Evolutionary conservation across 140 eudicot species (phyloP).

Genomic region (Oenanthe javanica): DNA sequence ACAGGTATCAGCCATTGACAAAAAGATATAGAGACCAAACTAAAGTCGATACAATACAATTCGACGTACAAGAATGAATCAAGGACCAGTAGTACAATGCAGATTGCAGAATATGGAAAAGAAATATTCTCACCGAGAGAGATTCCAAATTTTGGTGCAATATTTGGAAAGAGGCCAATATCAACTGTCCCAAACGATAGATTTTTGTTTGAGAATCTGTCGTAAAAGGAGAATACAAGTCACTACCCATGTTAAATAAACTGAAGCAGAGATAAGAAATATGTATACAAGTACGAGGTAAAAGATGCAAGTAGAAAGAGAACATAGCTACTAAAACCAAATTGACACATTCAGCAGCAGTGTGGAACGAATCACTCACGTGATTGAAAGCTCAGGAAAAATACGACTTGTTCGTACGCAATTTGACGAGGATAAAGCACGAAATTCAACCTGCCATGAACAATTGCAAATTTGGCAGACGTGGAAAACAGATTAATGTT

Average conservation of each 20-base stretch:
- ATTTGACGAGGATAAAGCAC: conserved; percentile 49
- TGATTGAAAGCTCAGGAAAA: conserved; percentile 82
- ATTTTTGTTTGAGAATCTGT: conserved; percentile 79
- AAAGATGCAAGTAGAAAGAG: not conserved
- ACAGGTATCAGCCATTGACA: conserved; percentile 3
- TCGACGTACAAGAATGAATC: not conserved
- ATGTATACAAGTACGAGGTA: not conserved
- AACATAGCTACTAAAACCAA: not conserved
- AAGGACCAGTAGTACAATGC: not conserved
- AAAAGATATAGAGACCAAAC: not conserved
- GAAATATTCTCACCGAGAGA: conserved; percentile 42
- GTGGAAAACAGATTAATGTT: not conserved
- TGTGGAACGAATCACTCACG: conserved; percentile 44
- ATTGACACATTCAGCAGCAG: not conserved
- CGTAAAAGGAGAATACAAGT: not conserved
- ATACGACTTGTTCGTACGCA: conserved; percentile 67
- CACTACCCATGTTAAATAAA: not conserved
- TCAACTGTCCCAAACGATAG: conserved; percentile 79
- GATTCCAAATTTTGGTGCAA: conserved; percentile 80
- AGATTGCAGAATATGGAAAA: conserved; percentile 5
- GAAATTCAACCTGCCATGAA: conserved; percentile 69
- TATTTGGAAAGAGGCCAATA: conserved; percentile 91
- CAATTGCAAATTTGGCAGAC: conserved; percentile 2
- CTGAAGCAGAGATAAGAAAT: conserved; percentile 7
- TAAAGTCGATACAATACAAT: not conserved